Base-by-base conservation (phyloP, 345 rosid species). In the Melastoma malabathricum region DNA sequence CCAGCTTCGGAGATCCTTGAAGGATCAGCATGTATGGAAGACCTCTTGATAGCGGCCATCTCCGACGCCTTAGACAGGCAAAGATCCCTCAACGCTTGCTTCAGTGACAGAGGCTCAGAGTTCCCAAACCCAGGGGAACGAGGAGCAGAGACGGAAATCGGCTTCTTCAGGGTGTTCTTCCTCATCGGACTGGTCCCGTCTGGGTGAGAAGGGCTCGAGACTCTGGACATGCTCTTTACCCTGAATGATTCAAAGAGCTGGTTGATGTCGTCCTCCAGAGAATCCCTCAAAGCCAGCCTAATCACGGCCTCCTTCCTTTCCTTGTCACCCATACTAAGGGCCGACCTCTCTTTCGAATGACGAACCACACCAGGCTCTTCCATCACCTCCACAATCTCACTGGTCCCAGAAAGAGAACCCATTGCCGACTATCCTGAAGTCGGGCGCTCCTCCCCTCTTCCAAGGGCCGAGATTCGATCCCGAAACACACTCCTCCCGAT, bases 31-130 rank as follows among this genome's bases (percentile, higher is more conserved):
- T 80, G 70, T 65, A 74, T 81, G 3, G 95, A 76, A 13, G 70
- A 45, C 44, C 95, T 72, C 69, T 78, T 89, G 71, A 74, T 73
- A 17, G 94, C 82, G 68, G 97, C 97, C 88, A 83, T 86, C 69
- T 89, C 95, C 18, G 97, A 89, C 58, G 97, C 97, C 73, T 86
- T 89, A 2, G 94, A 86, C 58, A 89, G 58, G 71, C 94, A 83
- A 61, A 83, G 83, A 48, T 89, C 97, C 71, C 97, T 73, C 59
- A 86, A 56, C 17, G 97, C 94, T 59, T 86, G 97, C 81, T 89
- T 89, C 71, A 89, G 59, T 25, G 95, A 83, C 59, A 81, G 60
- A 0, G 81, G 64, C 64, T 89, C 95, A 22, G 89, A 72, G 66
- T 63, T 56, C 39, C 87, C 83, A 57, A 69, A 52, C 54, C 87